Percentiles rank a stretch among this genome's conserved stretches.
These are phyloP conservation scores for Leccinum uliginosum DNA, from an alignment of 768 basidiomycete species.

Conservation along the genomic window DNA sequence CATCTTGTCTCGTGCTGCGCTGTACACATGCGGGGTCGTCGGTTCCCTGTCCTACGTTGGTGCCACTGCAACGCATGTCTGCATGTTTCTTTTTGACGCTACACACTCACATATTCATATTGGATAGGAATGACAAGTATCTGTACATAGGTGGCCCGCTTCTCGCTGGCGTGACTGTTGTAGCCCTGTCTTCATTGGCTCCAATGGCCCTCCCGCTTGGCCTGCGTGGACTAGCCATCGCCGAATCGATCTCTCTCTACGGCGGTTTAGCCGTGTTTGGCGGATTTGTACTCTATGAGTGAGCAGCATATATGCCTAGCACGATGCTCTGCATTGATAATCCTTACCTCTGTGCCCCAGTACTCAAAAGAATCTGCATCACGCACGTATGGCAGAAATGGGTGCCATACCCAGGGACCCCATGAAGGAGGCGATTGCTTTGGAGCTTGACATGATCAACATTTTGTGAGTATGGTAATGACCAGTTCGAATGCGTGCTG, in stretches of 20 bases:
- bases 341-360: slow-evolving; percentile 24
- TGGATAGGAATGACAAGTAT: slow-evolving; percentile 67
- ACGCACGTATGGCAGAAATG: slow-evolving; percentile 69
- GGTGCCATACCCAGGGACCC: slow-evolving; percentile 69
- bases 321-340: not conserved
- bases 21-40: slow-evolving; percentile 86
- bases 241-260: slow-evolving; percentile 78
- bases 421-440: slow-evolving; percentile 68
- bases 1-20: slow-evolving; percentile 77
- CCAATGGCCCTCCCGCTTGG: slow-evolving; percentile 88
- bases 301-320: slow-evolving; percentile 32
- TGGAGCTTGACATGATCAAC: slow-evolving; percentile 87
- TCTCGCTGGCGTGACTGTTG: slow-evolving; percentile 83
- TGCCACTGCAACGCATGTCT: slow-evolving; percentile 70
- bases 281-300: slow-evolving; percentile 87
- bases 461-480: slow-evolving; percentile 60
- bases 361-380: slow-evolving; percentile 79
- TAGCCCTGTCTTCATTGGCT: slow-evolving; percentile 81
- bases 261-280: slow-evolving; percentile 86
- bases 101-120: not conserved
- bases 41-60: slow-evolving; percentile 84
- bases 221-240: slow-evolving; percentile 66
- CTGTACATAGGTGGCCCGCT: slow-evolving; percentile 84
- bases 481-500: slow-evolving; percentile 1
- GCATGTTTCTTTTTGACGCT: not conserved